Percentiles rank a stretch among this genome's conserved stretches.
Conservation (phyloP, 2,329 filamentous ascomycete species). For the Aureobasidium sp. region DNA sequence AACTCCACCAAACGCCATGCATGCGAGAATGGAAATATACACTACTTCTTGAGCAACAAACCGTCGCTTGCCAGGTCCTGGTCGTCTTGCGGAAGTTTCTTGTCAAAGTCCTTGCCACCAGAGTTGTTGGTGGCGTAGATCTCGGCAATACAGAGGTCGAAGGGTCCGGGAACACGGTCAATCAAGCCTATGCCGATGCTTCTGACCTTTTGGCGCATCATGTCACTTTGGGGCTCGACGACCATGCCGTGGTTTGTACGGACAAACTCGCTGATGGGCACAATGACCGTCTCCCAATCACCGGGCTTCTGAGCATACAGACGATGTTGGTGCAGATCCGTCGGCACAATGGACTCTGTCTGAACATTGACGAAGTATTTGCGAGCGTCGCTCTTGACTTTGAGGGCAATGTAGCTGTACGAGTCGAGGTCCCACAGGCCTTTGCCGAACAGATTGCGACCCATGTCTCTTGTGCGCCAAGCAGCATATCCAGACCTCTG, state of each 20-base stretch:
- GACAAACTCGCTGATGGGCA: slow-evolving; percentile 89
- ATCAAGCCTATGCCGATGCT: slow-evolving; percentile 84
- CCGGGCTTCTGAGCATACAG: slow-evolving; percentile 72
- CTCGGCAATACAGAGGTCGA: slow-evolving; percentile 75
- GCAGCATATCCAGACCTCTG: slow-evolving; percentile 81
- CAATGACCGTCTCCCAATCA: slow-evolving; percentile 90
- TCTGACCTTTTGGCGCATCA: slow-evolving; percentile 77
- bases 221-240: slow-evolving; percentile 85
- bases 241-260: slow-evolving; percentile 88
- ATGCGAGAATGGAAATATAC: neutral
- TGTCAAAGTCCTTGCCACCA: slow-evolving; percentile 28
- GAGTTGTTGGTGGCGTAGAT: slow-evolving; percentile 83
- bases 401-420: slow-evolving; percentile 78
- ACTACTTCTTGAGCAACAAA: slow-evolving; percentile 2
- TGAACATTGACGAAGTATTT: slow-evolving; percentile 94
- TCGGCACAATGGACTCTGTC: slow-evolving; percentile 85
- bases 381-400: slow-evolving; percentile 82
- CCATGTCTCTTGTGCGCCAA: slow-evolving; percentile 75
- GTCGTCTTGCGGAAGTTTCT: slow-evolving; percentile 17
- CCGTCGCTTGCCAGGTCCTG: slow-evolving; percentile 8
- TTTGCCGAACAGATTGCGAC: slow-evolving; percentile 75
- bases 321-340: slow-evolving; percentile 93
- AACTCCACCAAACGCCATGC: neutral
- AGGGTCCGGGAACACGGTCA: slow-evolving; percentile 81
- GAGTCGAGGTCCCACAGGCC: slow-evolving; percentile 84